These are phyloP conservation scores for Mycena vitilis DNA, from an alignment of 768 basidiomycete species.

Conservation along the genomic window DNA sequence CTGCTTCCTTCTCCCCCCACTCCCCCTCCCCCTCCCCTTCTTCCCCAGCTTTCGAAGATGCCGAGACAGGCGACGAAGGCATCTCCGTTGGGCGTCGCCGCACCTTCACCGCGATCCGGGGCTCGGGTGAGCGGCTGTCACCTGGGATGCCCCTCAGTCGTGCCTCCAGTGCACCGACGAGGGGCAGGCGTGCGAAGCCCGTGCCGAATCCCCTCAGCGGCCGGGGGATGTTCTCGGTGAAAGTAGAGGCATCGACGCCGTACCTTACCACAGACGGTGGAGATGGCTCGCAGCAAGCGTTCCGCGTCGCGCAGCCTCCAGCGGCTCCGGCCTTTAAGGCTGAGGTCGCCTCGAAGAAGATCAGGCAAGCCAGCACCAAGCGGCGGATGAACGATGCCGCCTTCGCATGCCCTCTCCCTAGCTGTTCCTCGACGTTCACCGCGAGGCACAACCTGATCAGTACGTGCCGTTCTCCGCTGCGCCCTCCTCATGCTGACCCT, in stretches of 20 bases:
- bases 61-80: slow-evolving; percentile 10
- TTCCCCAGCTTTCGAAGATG: slow-evolving; percentile 34
- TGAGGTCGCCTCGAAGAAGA: slow-evolving; percentile 36
- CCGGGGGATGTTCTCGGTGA: slow-evolving; percentile 23
- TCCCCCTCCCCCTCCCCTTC: slow-evolving; percentile 12
- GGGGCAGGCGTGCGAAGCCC: slow-evolving; percentile 23
- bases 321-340: slow-evolving; percentile 22
- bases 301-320: slow-evolving; percentile 26
- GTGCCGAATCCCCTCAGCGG: background rate
- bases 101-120: slow-evolving; percentile 29
- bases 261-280: slow-evolving; percentile 21
- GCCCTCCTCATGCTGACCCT: background rate
- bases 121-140: slow-evolving; percentile 4
- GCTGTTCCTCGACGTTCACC: slow-evolving; percentile 34
- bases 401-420: slow-evolving; percentile 22
- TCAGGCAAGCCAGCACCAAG: slow-evolving; percentile 30
- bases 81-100: slow-evolving; percentile 24
- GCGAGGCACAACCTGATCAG: slow-evolving; percentile 35
- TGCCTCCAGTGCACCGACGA: slow-evolving; percentile 28
- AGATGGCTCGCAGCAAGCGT: slow-evolving; percentile 28
- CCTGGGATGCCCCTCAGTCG: slow-evolving; percentile 11
- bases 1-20: slow-evolving; percentile 19
- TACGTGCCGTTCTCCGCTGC: background rate
- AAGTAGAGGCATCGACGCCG: slow-evolving; percentile 4
- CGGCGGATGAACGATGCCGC: slow-evolving; percentile 30